Evolutionary conservation across 1,284 basidiomycete genomes (phyloP).

Genomic region (Coniophora puteana): DNA sequence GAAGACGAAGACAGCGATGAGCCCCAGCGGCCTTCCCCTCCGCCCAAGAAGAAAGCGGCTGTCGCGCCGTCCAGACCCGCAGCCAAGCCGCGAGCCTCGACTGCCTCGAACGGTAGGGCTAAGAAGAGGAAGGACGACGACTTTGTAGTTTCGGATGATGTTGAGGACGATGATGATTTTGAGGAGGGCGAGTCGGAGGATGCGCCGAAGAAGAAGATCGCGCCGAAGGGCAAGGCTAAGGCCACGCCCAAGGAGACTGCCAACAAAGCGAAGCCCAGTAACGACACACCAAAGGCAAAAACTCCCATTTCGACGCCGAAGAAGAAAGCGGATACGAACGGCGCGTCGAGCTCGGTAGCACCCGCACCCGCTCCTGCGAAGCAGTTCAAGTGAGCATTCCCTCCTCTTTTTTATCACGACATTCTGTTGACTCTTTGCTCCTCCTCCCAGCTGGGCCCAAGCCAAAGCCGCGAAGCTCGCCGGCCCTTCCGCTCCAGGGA

Average conservation of each 20-base stretch:
- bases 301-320: background rate
- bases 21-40: constrained; percentile 41
- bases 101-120: constrained; percentile 15
- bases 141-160: constrained; percentile 10
- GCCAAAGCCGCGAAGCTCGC: constrained; percentile 63
- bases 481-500: constrained; percentile 74
- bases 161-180: constrained; percentile 20
- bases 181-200: constrained; percentile 18
- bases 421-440: constrained; percentile 1
- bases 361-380: constrained; percentile 26
- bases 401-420: background rate
- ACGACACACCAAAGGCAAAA: background rate
- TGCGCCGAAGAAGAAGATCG: constrained; percentile 23
- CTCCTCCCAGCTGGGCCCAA: constrained; percentile 52
- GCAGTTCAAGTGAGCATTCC: constrained; percentile 25
- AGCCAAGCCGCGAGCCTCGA: constrained; percentile 1
- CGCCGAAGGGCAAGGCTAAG: constrained; percentile 1
- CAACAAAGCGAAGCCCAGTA: background rate
- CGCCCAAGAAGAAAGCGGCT: constrained; percentile 42
- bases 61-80: constrained; percentile 15
- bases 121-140: constrained; percentile 29
- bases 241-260: constrained; percentile 1
- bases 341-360: background rate
- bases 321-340: constrained; percentile 3
- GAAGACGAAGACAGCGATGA: constrained; percentile 29